phyloP scores from a whole-genome alignment of 257 asterid species.

The Nicotiana sylvestris region DNA sequence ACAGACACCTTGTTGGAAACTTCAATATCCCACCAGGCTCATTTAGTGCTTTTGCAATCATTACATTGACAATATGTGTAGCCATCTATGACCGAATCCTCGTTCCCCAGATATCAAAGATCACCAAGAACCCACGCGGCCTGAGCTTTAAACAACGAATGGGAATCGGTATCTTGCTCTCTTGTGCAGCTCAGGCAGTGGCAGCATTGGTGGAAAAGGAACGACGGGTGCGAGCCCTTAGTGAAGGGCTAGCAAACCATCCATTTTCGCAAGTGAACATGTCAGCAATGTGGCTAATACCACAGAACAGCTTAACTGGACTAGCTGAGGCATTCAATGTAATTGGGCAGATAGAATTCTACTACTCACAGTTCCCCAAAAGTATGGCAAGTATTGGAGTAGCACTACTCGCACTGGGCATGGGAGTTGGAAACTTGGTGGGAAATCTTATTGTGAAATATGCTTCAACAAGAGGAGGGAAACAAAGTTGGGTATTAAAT shows the following conservation, averaged over 20 bases:
- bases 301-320: conserved; percentile 47
- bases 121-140: conserved; percentile 46
- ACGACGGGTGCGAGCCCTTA: conserved; percentile 39
- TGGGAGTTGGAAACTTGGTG: conserved; percentile 50
- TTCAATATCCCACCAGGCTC: conserved; percentile 61
- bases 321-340: conserved; percentile 64
- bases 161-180: conserved; percentile 48
- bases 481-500: conserved; percentile 51
- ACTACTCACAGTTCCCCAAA: conserved; percentile 54
- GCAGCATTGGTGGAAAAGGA: conserved; percentile 56
- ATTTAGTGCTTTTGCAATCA: conserved; percentile 32
- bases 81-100: conserved; percentile 48
- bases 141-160: conserved; percentile 44
- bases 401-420: conserved; percentile 42
- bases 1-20: conserved; percentile 36
- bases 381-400: conserved; percentile 65
- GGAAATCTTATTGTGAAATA: conserved; percentile 40
- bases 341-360: conserved; percentile 58
- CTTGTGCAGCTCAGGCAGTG: conserved; percentile 39
- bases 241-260: conserved; percentile 34
- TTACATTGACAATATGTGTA: conserved; percentile 50
- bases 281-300: conserved; percentile 64
- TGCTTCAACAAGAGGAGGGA: conserved; percentile 33
- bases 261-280: conserved; percentile 43
- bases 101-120: conserved; percentile 39